These are phyloP conservation scores for Berkeleyomyces basicola DNA, from an alignment of 2,329 filamentous ascomycete species.

Conservation along the genomic window DNA sequence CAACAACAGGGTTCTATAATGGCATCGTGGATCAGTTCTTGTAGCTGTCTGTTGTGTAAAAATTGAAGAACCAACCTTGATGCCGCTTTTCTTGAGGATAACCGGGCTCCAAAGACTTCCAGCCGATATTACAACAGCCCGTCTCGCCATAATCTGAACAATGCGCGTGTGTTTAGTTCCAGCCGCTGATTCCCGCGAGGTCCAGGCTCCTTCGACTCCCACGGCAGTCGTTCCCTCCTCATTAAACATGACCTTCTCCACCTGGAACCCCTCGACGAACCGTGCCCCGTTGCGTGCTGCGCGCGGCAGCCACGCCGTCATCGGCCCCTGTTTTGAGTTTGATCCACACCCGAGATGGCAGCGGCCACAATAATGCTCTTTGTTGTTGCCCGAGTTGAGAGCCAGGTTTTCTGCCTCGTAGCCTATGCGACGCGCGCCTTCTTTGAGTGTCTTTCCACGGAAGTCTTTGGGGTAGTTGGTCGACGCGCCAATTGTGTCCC, in stretches of 20 bases:
- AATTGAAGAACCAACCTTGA: constrained; percentile 36
- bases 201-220: constrained; percentile 50
- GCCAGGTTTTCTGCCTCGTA: constrained; percentile 53
- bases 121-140: constrained; percentile 53
- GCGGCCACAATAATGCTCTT: constrained; percentile 53
- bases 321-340: constrained; percentile 63
- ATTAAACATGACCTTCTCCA: constrained; percentile 54
- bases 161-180: constrained; percentile 27
- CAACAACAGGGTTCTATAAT: constrained; percentile 56
- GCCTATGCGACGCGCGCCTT: constrained; percentile 57
- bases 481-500: constrained; percentile 59
- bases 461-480: constrained; percentile 54
- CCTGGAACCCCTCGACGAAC: constrained; percentile 72
- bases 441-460: constrained; percentile 53
- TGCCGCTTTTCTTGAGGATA: constrained; percentile 58
- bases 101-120: constrained; percentile 65
- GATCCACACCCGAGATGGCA: constrained; percentile 46
- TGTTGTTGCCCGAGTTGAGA: constrained; percentile 59
- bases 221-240: constrained; percentile 30
- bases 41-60: not conserved
- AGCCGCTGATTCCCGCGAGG: not conserved
- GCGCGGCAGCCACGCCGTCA: constrained; percentile 61
- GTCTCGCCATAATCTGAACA: constrained; percentile 60
- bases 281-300: constrained; percentile 59
- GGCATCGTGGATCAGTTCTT: constrained; percentile 15